Conservation (phyloP, 2,329 filamentous ascomycete genomes). For the Hymenoscyphus repandus region DNA sequence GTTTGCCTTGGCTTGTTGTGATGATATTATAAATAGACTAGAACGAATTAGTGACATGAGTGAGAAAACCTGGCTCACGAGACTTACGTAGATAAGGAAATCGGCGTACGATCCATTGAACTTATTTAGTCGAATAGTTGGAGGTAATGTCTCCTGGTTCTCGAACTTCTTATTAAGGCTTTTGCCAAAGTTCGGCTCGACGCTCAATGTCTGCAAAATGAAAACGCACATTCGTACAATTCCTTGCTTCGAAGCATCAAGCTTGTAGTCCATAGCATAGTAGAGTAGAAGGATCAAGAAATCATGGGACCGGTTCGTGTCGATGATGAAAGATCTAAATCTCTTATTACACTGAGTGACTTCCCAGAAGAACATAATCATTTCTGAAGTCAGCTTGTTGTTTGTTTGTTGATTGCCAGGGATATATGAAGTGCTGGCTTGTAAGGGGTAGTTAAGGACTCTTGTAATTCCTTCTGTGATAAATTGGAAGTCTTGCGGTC, state of each 20-base stretch:
- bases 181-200: conserved; percentile 83
- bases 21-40: conserved; percentile 89
- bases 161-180: conserved; percentile 87
- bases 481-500: conserved; percentile 96
- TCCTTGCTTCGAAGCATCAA: conserved; percentile 82
- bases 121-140: conserved; percentile 72
- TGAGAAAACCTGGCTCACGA: background rate
- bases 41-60: conserved; percentile 20
- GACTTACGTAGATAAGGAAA: conserved; percentile 77
- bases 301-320: conserved; percentile 88
- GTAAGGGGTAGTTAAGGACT: conserved; percentile 86
- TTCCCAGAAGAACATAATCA: conserved; percentile 97
- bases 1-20: conserved; percentile 81
- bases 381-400: conserved; percentile 85
- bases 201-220: conserved; percentile 87
- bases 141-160: conserved; percentile 79
- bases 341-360: conserved; percentile 95
- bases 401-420: conserved; percentile 71
- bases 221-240: conserved; percentile 98
- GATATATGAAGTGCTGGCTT: conserved; percentile 82
- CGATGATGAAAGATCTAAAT: conserved; percentile 93
- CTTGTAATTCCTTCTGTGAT: conserved; percentile 91
- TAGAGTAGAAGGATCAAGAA: conserved; percentile 88
- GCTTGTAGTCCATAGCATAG: conserved; percentile 85
- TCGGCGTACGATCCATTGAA: conserved; percentile 92